Base-by-base conservation (phyloP, 2,329 filamentous ascomycete species). In the Aspergillus sp. region DNA sequence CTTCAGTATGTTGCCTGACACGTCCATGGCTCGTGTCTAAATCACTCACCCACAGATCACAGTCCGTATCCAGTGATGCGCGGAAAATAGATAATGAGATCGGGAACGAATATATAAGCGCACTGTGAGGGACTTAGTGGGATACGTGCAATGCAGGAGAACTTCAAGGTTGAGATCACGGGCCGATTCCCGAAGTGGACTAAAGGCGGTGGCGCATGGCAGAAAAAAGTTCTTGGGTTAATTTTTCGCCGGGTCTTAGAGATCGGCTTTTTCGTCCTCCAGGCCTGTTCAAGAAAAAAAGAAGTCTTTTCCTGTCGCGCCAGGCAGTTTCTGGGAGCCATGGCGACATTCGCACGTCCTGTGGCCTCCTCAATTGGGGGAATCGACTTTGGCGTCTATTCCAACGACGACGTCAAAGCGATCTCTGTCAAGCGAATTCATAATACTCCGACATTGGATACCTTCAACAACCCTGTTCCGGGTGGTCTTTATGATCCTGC, bases 381-480 rank as follows among this genome's bases (percentile, higher is more conserved):
- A 65, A 88, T 98, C 63, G 88, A 94, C 66, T 98, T 98, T 69
- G 84, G 83, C 41, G 88, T 94, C 64, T 82, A 97, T 58, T 83
- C 86, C 17, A 78, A 84, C 45, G 77, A 85, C 51, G 91, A 98
- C 69, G 90, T 98, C 65, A 84, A 84, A 66, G 80, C 84, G 52
- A 83, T 97, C 60, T 98, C 93, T 7, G 93, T 96, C 57, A 93
- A 93, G 75, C 83, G 84, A 70, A 95, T 98, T 60, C 86, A 94
- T 64, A 95, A 94, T 73, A 85, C 90, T 45, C 88, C 81, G 57
- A 95, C 93, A n/a, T 93, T 97, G 68, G 93, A 97, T 71, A 89
- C 83, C 49, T 81, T 96, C 48, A 79, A 94, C 56, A 90, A 95
- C 60, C 90, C 91, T 6, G 81, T 94, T 7, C 87, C 90, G 12